Evolutionary conservation across 805 yeast species (phyloP).

Genomic region (Blastobotrys terrestris): DNA sequence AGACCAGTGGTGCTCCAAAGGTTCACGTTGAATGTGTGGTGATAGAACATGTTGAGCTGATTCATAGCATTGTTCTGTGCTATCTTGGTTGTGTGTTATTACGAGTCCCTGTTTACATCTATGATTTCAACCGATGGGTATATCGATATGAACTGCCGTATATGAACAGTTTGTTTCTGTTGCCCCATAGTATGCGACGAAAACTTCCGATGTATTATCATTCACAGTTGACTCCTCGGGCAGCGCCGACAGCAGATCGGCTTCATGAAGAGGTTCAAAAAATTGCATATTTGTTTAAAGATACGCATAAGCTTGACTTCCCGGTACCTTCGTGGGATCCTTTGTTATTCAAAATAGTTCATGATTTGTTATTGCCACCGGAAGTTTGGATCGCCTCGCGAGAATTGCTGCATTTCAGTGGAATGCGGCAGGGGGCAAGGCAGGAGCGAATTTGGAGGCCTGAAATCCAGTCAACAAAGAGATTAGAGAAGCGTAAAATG

Average conservation of each 20-base stretch:
- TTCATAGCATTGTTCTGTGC: conserved; percentile 29
- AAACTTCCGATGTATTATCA: conserved; percentile 8
- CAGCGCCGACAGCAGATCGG: conserved; percentile 7
- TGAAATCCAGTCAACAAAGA: neutral
- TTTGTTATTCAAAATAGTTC: conserved; percentile 36
- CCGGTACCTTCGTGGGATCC: conserved; percentile 32
- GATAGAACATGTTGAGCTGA: conserved; percentile 18
- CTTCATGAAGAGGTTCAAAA: conserved; percentile 7
- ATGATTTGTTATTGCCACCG: conserved; percentile 45
- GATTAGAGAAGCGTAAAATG: neutral
- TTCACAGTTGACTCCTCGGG: conserved; percentile 10
- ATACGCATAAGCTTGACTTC: conserved; percentile 9
- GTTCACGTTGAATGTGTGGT: conserved; percentile 40
- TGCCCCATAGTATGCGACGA: conserved; percentile 14
- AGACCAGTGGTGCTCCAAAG: conserved; percentile 37
- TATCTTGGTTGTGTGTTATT: conserved; percentile 21
- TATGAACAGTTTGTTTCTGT: conserved; percentile 10
- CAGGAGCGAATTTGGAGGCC: neutral
- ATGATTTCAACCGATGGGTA: conserved; percentile 26
- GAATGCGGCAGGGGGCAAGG: neutral
- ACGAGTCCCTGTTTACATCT: conserved; percentile 21
- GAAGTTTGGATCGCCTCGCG: conserved; percentile 33
- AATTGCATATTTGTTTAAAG: conserved; percentile 5
- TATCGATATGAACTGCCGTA: conserved; percentile 29
- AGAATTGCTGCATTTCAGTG: neutral